Evolutionary conservation across 148 eudicot species (phyloP).

Genomic region (Camellia lanceoleosa): DNA sequence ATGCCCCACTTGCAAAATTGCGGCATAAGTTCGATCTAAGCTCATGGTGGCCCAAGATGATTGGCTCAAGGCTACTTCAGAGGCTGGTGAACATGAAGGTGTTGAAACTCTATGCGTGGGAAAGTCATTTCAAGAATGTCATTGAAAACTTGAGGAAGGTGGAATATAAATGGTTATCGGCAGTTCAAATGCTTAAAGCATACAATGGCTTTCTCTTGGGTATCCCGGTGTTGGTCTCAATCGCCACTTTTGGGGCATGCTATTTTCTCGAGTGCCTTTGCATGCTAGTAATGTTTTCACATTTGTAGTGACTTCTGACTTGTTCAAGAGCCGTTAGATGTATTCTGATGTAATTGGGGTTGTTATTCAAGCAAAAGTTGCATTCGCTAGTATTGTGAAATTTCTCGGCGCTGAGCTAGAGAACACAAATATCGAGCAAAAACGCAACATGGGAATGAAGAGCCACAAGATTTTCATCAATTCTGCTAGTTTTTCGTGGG

Average conservation of each 20-base stretch:
- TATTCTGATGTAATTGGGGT: slow-evolving; percentile 75
- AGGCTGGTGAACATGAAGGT: slow-evolving; percentile 86
- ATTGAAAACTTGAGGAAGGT: slow-evolving; percentile 55
- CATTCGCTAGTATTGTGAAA: slow-evolving; percentile 64
- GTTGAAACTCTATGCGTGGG: slow-evolving; percentile 86
- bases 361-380: slow-evolving; percentile 80
- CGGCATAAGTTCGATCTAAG: slow-evolving; percentile 66
- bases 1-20: slow-evolving; percentile 63
- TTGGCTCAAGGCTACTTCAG: slow-evolving; percentile 57
- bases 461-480: slow-evolving; percentile 36
- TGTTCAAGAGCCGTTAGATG: slow-evolving; percentile 85
- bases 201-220: slow-evolving; percentile 71
- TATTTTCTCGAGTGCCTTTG: slow-evolving; percentile 64
- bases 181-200: slow-evolving; percentile 62
- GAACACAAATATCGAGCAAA: slow-evolving; percentile 35
- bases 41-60: slow-evolving; percentile 74
- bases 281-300: slow-evolving; percentile 88
- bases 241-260: slow-evolving; percentile 83
- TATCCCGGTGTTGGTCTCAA: slow-evolving; percentile 70
- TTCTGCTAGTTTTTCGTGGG: slow-evolving; percentile 77
- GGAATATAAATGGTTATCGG: slow-evolving; percentile 61
- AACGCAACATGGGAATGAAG: slow-evolving; percentile 1
- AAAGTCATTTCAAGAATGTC: slow-evolving; percentile 60
- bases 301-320: slow-evolving; percentile 80
- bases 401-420: slow-evolving; percentile 82